Evolutionary conservation across 495 filamentous ascomycete genomes (phyloP), one percentile per base, ranked within the genome.

Genomic region (Penicillium maclennaniae): DNA sequence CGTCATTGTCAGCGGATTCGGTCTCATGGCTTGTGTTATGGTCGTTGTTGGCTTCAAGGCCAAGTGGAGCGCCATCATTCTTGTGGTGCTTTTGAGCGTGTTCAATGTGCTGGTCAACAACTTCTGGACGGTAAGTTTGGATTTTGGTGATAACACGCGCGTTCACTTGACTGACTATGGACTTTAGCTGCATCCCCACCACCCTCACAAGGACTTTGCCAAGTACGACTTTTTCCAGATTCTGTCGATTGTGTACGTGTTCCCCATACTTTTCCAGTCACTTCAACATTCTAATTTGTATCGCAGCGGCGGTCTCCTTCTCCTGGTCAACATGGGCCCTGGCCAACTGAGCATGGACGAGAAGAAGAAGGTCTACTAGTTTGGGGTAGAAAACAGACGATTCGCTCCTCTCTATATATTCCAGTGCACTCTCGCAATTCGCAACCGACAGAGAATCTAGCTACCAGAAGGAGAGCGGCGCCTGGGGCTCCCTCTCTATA

Each of bases 171-270:
- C 59, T 65, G 51, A 70, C 50, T 45, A 53, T 48, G 47, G 20
- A 34, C 49, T 10, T 55, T 55, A 97, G 92, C 92, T 98, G 56
- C 93, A 97, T 73, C 87, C 90, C 51, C 90, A 95, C 77, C 93
- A 98, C 78, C 93, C 95, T 43, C 91, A 98, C 77, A 96, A 96
- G 80, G 93, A 98, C 68, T 98, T 98, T 63, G 95, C 95, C 79
- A 98, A 98, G 76, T 98, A 98, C 80, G 93, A 97, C 70, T 98
- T 98, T 78, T 98, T 98, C 85, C 93, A 98, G 78, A 96, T 97
- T 66, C 78, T 98, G 47, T 98, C 93, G 39, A 98, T 98, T 71
- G 93, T 98, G 85, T 88, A 85, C 69, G 85, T 78, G 23, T 23
- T 43, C n/a, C 49, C 9, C 8, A 12, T 15, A 25, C 8, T 37